Conservation (phyloP, 805 yeast species). For the Komagataella pseudopastoris region DNA sequence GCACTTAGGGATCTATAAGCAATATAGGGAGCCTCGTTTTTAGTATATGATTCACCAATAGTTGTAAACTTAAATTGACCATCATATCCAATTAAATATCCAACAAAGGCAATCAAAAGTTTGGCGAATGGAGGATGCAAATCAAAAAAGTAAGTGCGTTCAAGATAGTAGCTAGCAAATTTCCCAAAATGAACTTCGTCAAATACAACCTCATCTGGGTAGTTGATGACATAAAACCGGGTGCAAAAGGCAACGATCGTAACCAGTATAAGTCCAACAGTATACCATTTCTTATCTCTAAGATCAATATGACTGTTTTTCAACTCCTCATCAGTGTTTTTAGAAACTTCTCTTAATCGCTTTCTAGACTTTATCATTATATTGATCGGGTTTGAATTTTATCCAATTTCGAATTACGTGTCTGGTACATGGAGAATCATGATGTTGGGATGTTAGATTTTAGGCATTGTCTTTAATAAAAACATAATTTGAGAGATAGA, state of each 20-base stretch:
- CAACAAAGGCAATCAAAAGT: slow-evolving; percentile 78
- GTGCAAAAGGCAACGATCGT: slow-evolving; percentile 31
- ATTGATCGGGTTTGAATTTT: neutral
- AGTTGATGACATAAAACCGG: slow-evolving; percentile 48
- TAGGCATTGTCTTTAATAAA: too few species aligned
- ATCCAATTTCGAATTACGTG: too few species aligned
- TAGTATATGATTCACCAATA: slow-evolving; percentile 72
- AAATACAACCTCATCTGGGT: slow-evolving; percentile 67
- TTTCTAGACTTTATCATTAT: neutral
- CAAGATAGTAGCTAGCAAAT: slow-evolving; percentile 73
- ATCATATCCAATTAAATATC: slow-evolving; percentile 78
- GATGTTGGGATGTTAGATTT: neutral
- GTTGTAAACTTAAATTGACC: slow-evolving; percentile 88
- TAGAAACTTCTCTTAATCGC: neutral
- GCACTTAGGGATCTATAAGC: slow-evolving; percentile 76
- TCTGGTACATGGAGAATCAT: neutral
- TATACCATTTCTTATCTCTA: slow-evolving; percentile 15
- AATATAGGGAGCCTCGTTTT: slow-evolving; percentile 74
- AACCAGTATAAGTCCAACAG: slow-evolving; percentile 20
- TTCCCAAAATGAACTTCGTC: slow-evolving; percentile 86
- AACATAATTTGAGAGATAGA: too few species aligned
- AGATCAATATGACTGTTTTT: slow-evolving; percentile 10
- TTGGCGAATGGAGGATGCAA: slow-evolving; percentile 98
- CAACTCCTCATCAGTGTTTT: neutral
- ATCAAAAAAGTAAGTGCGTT: slow-evolving; percentile 88